Base-by-base conservation (phyloP, 1,139 yeast species). In the Scheffersomyces stambukii region DNA sequence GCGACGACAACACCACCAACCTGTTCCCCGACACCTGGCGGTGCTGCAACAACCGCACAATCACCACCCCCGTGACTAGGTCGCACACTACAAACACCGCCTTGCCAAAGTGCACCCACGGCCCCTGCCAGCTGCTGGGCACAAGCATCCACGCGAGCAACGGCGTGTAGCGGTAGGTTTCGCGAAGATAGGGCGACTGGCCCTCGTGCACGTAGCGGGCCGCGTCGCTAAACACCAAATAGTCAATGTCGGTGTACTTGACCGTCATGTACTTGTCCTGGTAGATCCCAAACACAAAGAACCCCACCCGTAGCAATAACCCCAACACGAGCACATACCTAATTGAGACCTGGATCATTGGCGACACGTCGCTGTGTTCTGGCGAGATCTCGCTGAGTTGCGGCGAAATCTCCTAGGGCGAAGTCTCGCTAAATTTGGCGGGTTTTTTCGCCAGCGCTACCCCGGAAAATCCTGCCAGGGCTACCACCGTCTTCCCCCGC, bases 141-240 rank as follows among this genome's bases (percentile, higher is more conserved):
- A 77, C 50, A 28, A 91, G 56, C 28, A 85, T 41, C 94, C 95
- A 85, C 5, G 96, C 80, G 23, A 91, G 60, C 22, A 91, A 51
- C 6, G 98, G 98, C 0, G 98, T 89, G 49, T 91, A 91, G 26
- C 98, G 60, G 48, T 91, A 91, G 0, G 98, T 91, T 35, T 82
- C 96, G 41, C 98, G 64, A 12, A 55, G 49, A 48, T 84, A 91
- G 1, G 98, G 98, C 0, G 95, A 80, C 16, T 35, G 25, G 1
- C 83, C 82, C 1, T 63, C 34, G 40, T 61, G 60, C n/a, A 86
- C 84, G 47, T 71, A 86, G 24, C 65, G 55, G 2, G 97, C 77
- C 5, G 97, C 97, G 57, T 91, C 97, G 2, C 95, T 77, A 52
- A 91, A 91, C 25, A 91, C 98, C 50, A 78, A 65, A 54, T 91